Conservation (phyloP, 2,329 filamentous ascomycete species). For the Rhexocercosporidium sp. region DNA sequence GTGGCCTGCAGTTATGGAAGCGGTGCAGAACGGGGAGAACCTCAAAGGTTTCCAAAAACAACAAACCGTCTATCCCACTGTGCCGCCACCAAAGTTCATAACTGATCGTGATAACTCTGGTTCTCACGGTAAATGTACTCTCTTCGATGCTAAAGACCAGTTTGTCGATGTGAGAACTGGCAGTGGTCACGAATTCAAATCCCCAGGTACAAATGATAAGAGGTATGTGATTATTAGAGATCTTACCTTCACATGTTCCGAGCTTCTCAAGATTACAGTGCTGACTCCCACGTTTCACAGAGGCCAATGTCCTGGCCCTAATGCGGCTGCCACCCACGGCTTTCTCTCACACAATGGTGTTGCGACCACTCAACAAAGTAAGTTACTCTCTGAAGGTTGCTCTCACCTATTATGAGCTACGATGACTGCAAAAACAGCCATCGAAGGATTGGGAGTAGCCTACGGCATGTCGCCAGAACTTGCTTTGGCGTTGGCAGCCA, state of each 20-base stretch:
- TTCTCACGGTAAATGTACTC: not conserved
- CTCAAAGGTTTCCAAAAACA: not conserved
- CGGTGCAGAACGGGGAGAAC: not conserved
- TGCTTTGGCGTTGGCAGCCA: not conserved
- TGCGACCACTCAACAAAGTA: not conserved
- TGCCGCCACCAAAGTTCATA: not conserved
- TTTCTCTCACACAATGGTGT: not conserved
- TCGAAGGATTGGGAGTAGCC: not conserved
- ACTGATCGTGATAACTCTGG: not conserved
- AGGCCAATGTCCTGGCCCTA: slow-evolving; percentile 4
- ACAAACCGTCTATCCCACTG: not conserved
- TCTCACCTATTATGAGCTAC: not conserved
- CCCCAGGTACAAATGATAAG: not conserved
- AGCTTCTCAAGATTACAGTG: not conserved
- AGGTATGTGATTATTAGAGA: not conserved
- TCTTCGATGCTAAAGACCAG: not conserved
- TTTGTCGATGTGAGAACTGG: slow-evolving; percentile 6
- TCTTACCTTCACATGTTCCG: too few relatives aligned
- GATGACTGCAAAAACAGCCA: not conserved
- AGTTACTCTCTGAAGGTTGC: not conserved
- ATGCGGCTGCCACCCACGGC: slow-evolving; percentile 4
- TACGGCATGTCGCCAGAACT: slow-evolving; percentile 4
- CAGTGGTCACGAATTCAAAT: not conserved
- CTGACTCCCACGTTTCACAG: not conserved
- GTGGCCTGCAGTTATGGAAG: slow-evolving; percentile 8